Conservation (phyloP, 2,329 filamentous ascomycete genomes). For the Paecilomyces sp. region DNA sequence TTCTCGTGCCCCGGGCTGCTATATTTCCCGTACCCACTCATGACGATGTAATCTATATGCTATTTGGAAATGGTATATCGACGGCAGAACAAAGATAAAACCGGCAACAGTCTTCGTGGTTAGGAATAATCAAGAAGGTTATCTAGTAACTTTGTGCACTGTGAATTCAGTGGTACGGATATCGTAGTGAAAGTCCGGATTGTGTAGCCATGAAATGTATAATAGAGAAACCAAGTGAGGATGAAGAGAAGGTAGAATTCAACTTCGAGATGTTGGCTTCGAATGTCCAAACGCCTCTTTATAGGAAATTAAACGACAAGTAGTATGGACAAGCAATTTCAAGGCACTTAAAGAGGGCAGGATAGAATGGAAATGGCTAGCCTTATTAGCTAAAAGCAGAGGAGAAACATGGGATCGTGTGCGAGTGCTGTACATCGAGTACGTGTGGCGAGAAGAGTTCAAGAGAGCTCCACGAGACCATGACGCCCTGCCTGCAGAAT, state of each 20-base stretch:
- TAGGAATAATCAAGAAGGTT: not conserved
- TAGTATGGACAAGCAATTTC: not conserved
- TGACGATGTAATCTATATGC: conserved; percentile 13
- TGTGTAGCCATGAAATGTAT: not conserved
- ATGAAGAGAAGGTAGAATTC: not conserved
- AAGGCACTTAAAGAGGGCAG: not conserved
- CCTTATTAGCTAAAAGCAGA: not conserved
- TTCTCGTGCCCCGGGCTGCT: conserved; percentile 26
- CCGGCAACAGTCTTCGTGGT: not conserved
- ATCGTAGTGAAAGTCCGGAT: not conserved
- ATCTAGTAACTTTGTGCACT: not conserved
- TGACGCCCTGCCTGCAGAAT: conserved; percentile 9
- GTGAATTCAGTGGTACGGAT: not conserved
- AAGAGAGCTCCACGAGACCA: conserved; percentile 20
- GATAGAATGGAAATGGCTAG: not conserved
- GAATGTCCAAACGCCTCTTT: not conserved
- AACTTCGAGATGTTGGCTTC: not conserved
- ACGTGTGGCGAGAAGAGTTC: conserved; percentile 9
- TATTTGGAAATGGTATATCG: not conserved
- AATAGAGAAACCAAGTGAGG: not conserved
- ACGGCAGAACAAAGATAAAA: not conserved
- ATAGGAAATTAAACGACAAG: not conserved
- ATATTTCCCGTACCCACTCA: conserved; percentile 35
- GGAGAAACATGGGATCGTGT: not conserved
- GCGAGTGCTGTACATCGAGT: not conserved